Base-by-base conservation (phyloP, 495 filamentous ascomycete genomes). In the Acidiella bohemica region DNA sequence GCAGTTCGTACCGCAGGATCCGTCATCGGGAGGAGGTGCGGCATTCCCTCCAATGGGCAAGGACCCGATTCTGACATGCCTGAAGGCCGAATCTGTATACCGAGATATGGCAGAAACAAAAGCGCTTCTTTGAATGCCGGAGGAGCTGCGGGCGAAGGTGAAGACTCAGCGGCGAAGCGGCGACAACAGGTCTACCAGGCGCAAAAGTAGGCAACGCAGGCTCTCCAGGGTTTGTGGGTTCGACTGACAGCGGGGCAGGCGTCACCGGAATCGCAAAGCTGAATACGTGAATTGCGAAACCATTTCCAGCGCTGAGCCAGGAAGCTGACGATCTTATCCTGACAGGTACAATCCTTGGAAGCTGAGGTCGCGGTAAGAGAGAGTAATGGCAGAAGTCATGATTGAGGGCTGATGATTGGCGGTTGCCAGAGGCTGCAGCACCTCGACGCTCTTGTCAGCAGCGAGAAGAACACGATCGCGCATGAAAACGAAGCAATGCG, bases 391-490 rank as follows among this genome's bases (percentile, higher is more conserved):
- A n/a, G n/a, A n/a, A n/a, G n/a, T n/a, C n/a, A n/a, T n/a, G n/a
- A n/a, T n/a, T n/a, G n/a, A n/a, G n/a, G n/a, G n/a, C n/a, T n/a
- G n/a, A n/a, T n/a, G n/a, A n/a, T n/a, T n/a, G n/a, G n/a, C n/a
- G n/a, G n/a, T n/a, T 25, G 12, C 7, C 22, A 37, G 34, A 21
- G 40, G 5, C 34, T 39, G 19, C 24, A 39, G 39, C 36, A 33
- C 38, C 60, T 58, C 50, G 60, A 62, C 52, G 41, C 63, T 58
- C 23, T 42, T 9, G 35, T 41, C 30, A 48, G 32, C 28, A 42
- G 17, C 18, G 32, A 55, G 18, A 47, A 43, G 36, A 46, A 29
- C 34, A 31, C 39, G 8, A 29, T 41, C 17, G 47, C 42, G 17
- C 36, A 17, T 24, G 14, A 46, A 29, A 40, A 38, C 26, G 25